Evolutionary conservation across 2,329 filamentous ascomycete genomes (phyloP).

Genomic region (Beauveria sp.): DNA sequence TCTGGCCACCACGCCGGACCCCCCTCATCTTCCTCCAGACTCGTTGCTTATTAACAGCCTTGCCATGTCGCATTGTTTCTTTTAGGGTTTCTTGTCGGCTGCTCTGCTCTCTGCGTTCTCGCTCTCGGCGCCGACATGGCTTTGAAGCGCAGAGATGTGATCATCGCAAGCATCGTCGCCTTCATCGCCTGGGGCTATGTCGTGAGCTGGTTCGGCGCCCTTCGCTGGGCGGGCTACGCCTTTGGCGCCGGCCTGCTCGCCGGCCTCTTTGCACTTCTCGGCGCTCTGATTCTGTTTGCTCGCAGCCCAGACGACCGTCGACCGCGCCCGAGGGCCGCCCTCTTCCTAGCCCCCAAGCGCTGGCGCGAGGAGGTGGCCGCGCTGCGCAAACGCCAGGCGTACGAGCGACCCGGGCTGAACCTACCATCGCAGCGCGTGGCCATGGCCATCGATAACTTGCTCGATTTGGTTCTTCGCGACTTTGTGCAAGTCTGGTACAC

Average conservation of each 20-base stretch:
- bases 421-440: conserved; percentile 71
- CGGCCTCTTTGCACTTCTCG: conserved; percentile 39
- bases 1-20: background rate
- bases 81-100: background rate
- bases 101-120: background rate
- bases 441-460: conserved; percentile 67
- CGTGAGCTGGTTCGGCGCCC: conserved; percentile 70
- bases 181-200: conserved; percentile 86
- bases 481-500: conserved; percentile 87
- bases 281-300: conserved; percentile 47
- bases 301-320: conserved; percentile 37
- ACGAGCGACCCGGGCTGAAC: conserved; percentile 64
- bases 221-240: conserved; percentile 81
- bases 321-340: conserved; percentile 36
- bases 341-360: conserved; percentile 52
- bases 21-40: background rate
- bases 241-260: conserved; percentile 62
- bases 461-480: conserved; percentile 70
- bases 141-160: conserved; percentile 66
- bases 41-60: background rate
- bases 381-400: conserved; percentile 57
- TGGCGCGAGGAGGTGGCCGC: conserved; percentile 67
- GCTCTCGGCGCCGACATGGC: conserved; percentile 45
- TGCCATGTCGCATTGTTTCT: background rate
- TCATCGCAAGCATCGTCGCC: conserved; percentile 57